A percentile compares a stretch with the other conserved stretches of the same genome.
Evolutionary conservation across 176 grass and related monocot species (phyloP).

Genomic region (Cenchrus americanus): DNA sequence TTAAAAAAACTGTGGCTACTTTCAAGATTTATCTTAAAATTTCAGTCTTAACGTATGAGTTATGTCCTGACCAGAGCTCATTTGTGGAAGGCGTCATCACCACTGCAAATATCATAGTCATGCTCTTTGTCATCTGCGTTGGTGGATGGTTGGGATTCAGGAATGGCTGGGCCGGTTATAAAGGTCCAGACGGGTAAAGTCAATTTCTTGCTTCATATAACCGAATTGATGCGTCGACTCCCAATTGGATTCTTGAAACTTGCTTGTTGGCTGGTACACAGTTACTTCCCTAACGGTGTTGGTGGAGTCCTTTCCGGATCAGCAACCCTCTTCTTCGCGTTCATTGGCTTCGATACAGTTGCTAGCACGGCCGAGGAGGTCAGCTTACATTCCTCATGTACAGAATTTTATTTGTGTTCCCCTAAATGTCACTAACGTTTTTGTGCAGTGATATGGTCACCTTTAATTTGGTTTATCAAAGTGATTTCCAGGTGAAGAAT

Average conservation of each 20-base stretch:
- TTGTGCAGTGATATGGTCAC: neutral
- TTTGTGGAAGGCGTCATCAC: constrained; percentile 83
- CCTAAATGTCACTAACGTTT: constrained; percentile 15
- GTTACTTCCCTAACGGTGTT: constrained; percentile 82
- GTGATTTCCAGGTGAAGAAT: constrained; percentile 82
- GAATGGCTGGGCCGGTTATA: constrained; percentile 83
- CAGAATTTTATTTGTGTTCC: constrained; percentile 14
- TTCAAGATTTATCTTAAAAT: neutral
- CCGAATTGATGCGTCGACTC: neutral
- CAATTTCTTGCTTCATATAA: constrained; percentile 25
- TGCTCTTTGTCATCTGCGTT: constrained; percentile 80
- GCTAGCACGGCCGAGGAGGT: constrained; percentile 87
- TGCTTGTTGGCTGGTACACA: constrained; percentile 42
- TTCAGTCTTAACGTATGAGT: constrained; percentile 10
- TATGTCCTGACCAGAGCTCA: constrained; percentile 64
- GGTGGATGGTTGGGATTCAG: constrained; percentile 89
- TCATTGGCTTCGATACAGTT: constrained; percentile 90
- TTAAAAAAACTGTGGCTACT: constrained; percentile 10
- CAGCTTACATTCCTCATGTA: constrained; percentile 15
- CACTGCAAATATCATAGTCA: constrained; percentile 71
- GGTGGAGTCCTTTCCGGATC: constrained; percentile 76
- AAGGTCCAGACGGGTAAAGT: constrained; percentile 66
- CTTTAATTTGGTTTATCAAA: constrained; percentile 37
- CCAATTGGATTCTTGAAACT: constrained; percentile 27
- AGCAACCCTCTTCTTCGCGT: constrained; percentile 89